Evolutionary conservation across 768 basidiomycete species (phyloP), one percentile per base, ranked within the genome.

Genomic region (Psilocybe azurescens): DNA sequence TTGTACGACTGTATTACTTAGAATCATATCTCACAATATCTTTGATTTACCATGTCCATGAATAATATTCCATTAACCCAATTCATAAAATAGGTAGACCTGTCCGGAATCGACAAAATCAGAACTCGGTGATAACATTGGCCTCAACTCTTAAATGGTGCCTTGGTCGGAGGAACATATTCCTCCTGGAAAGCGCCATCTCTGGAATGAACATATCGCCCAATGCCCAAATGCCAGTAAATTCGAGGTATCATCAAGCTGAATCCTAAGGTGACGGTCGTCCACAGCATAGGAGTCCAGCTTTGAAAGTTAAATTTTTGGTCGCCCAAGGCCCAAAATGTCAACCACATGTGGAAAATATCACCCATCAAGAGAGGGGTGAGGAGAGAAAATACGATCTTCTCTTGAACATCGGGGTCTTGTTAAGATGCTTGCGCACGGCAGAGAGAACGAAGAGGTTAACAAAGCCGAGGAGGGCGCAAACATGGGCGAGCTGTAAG

Each of bases 261-360:
- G 38, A 91, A 65, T 0, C 91, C 91, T 11, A 89, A 69, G 14
- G 87, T 51, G 16, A 91, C 69, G 0, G 90, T 92, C 5, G 82
- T 77, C 86, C 89, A 90, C 18, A 91, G 71, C 84, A 90, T 88
- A 0, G 86, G 83, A 64, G 78, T 85, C 90, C 90, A 93, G 28
- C 76, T 80, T 47, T 72, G 68, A 18, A 90, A 64, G 54, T 85
- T 73, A 87, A 89, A 92, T 63, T 82, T 79, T 57, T 85, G 77
- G 41, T 90, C 89, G n/a, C 89, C 91, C 24, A 92, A 74, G 0
- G 89, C 89, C 89, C 89, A 93, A 5, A 92, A 68, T 0, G 91
- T 92, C 50, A 93, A 72, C 53, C 76, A 81, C 55, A 92, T 71
- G 68, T 93, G 91, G 13, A 86, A 65, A 29, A 90, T 64, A 70